phyloP scores from a whole-genome alignment of 1,139 yeast species.

The Candida pseudocylindracea region DNA sequence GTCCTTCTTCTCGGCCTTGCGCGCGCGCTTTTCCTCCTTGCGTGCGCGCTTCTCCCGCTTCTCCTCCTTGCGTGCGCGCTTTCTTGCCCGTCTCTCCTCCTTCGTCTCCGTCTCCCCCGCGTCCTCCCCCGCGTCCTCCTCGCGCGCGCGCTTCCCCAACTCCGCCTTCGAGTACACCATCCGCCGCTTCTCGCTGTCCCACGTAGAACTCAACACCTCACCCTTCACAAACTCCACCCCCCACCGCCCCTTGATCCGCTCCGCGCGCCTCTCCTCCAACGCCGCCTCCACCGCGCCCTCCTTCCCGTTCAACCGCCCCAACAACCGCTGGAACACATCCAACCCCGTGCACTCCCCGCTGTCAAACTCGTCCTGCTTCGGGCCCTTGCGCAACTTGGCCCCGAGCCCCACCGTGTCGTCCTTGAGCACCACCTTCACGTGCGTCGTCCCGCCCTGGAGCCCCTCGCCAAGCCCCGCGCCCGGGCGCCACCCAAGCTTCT shows the following conservation, averaged over 20 bases:
- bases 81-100: slow-evolving; percentile 2
- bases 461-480: slow-evolving; percentile 73
- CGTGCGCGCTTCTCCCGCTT: slow-evolving; percentile 2
- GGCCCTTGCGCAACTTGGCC: slow-evolving; percentile 40
- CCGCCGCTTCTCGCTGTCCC: slow-evolving; percentile 35
- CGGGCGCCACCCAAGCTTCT: slow-evolving; percentile 76
- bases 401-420: slow-evolving; percentile 78
- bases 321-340: slow-evolving; percentile 77
- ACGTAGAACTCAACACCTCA: slow-evolving; percentile 61
- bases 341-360: slow-evolving; percentile 77
- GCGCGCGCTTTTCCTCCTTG: slow-evolving; percentile 3
- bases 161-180: not conserved
- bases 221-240: slow-evolving; percentile 79
- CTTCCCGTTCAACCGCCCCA: slow-evolving; percentile 70
- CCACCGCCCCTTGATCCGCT: slow-evolving; percentile 54
- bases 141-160: not conserved
- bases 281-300: slow-evolving; percentile 36
- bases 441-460: slow-evolving; percentile 44
- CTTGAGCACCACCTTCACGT: slow-evolving; percentile 62
- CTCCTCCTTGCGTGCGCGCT: slow-evolving; percentile 2
- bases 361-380: slow-evolving; percentile 30
- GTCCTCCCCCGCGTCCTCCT: slow-evolving; percentile 6
- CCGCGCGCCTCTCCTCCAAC: slow-evolving; percentile 41
- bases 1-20: not conserved
- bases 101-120: slow-evolving; percentile 3